Evolutionary conservation across 768 basidiomycete genomes (phyloP).

Genomic region (Leccinum sublutescens): DNA sequence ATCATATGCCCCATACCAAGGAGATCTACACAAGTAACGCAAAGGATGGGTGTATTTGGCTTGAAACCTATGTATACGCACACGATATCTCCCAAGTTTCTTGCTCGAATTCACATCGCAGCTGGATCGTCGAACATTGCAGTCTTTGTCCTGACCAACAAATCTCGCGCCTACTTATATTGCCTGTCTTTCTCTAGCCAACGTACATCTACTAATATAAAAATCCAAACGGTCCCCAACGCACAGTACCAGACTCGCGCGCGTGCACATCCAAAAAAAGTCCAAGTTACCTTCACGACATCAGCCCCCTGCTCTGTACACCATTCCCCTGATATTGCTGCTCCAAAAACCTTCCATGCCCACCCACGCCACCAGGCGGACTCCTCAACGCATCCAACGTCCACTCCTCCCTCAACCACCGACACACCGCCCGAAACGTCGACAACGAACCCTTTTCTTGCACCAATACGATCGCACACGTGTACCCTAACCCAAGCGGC

Average conservation of each 20-base stretch:
- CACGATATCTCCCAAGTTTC: no score
- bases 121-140: not conserved
- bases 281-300: constrained; percentile 18
- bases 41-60: no score
- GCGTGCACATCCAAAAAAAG: not conserved
- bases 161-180: no score
- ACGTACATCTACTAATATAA: not conserved
- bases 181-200: not conserved
- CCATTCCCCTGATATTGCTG: constrained; percentile 18
- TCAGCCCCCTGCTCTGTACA: constrained; percentile 28
- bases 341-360: constrained; percentile 42
- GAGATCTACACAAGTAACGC: no score
- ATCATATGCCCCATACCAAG: no score
- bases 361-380: constrained; percentile 27
- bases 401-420: constrained; percentile 71
- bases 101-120: not conserved
- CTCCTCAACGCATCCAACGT: constrained; percentile 38
- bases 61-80: no score
- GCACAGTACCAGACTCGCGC: constrained; percentile 9
- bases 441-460: constrained; percentile 91
- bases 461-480: constrained; percentile 71
- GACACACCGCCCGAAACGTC: constrained; percentile 77
- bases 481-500: constrained; percentile 32
- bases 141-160: no score
- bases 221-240: not conserved